These are phyloP conservation scores for Olyra latifolia DNA, from an alignment of 176 grass and related monocot genomes.

Conservation along the genomic window DNA sequence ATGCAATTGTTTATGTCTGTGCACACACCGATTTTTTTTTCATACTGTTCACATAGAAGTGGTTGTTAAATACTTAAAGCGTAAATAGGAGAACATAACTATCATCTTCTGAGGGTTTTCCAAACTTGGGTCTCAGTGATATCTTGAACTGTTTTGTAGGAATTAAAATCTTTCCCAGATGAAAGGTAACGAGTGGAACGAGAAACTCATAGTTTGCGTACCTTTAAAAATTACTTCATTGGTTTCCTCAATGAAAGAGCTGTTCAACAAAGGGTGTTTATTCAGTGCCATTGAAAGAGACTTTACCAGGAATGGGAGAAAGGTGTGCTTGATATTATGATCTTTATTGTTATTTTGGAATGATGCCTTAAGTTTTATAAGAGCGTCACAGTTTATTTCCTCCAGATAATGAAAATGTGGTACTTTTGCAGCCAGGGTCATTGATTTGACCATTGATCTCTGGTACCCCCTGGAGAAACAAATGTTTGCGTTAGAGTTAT, in stretches of 20 bases:
- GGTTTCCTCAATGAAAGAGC: slow-evolving; percentile 72
- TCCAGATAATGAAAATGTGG: slow-evolving; percentile 97
- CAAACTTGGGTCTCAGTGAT: background rate
- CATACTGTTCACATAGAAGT: background rate
- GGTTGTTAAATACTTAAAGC: background rate
- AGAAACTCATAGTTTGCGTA: slow-evolving; percentile 29
- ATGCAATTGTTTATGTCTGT: background rate
- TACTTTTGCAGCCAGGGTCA: slow-evolving; percentile 84
- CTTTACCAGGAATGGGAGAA: slow-evolving; percentile 93
- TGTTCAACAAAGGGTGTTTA: slow-evolving; percentile 89
- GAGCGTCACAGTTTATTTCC: slow-evolving; percentile 91
- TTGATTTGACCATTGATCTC: slow-evolving; percentile 92
- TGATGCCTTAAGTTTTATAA: slow-evolving; percentile 63
- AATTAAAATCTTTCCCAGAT: background rate
- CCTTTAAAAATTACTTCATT: slow-evolving; percentile 89
- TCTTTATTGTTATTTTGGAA: slow-evolving; percentile 85
- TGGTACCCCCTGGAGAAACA: slow-evolving; percentile 81
- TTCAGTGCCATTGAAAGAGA: slow-evolving; percentile 81
- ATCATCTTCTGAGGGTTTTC: background rate
- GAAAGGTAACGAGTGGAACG: background rate
- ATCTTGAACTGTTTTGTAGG: no score
- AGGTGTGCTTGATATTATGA: slow-evolving; percentile 81
- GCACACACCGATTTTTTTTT: background rate
- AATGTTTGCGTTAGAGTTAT: background rate
- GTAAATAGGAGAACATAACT: background rate